Conservation (phyloP, 805 yeast species). For the Teunomyces cretensis region DNA sequence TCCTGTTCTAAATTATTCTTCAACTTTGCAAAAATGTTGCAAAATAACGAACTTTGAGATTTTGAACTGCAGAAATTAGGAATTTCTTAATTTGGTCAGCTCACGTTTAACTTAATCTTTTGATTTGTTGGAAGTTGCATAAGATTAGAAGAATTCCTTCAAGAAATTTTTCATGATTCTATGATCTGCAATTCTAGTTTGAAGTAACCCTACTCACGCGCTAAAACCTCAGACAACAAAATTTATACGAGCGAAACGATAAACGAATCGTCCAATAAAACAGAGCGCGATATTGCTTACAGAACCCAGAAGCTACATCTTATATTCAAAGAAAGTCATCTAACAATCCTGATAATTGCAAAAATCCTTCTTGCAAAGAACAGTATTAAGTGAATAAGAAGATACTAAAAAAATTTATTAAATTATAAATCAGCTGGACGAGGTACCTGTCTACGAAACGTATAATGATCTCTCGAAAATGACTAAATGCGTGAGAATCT, state of each 20-base stretch:
- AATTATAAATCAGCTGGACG: neutral
- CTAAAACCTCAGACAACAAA: neutral
- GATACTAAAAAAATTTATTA: neutral
- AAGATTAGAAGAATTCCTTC: too few relatives aligned
- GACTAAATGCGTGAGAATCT: neutral
- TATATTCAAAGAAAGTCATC: neutral
- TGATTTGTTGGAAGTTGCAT: too few relatives aligned
- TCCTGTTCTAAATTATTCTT: too few relatives aligned
- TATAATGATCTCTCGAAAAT: neutral
- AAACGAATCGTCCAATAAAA: neutral
- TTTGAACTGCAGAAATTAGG: too few relatives aligned
- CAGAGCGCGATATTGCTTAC: slow-evolving; percentile 3
- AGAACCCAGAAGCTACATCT: neutral
- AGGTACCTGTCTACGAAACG: neutral
- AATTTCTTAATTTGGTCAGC: too few relatives aligned
- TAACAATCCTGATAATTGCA: too few relatives aligned
- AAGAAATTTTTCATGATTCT: too few relatives aligned
- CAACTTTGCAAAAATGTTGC: too few relatives aligned
- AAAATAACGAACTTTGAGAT: too few relatives aligned
- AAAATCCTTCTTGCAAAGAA: neutral
- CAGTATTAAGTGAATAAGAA: neutral
- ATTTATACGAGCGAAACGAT: neutral
- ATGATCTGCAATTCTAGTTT: too few relatives aligned
- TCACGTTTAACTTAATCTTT: too few relatives aligned
- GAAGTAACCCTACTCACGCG: too few relatives aligned